Conservation (phyloP, 2,329 filamentous ascomycete species). For the Ascochyta rabiei region DNA sequence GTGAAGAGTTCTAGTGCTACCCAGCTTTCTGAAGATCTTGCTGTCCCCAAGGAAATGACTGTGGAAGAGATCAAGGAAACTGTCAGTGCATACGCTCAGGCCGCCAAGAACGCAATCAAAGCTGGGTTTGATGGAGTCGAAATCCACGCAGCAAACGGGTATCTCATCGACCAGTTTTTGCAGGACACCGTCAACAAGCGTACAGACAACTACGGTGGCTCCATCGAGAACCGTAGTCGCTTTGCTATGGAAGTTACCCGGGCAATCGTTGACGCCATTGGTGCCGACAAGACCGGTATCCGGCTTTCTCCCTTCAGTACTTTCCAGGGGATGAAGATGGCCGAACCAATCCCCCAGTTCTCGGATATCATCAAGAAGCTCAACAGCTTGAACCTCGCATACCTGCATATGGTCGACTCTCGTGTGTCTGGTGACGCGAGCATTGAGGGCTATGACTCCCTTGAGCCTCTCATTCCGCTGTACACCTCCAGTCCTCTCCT, state of each 20-base stretch:
- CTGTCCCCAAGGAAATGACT: conserved; percentile 46
- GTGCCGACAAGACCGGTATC: conserved; percentile 63
- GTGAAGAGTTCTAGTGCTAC: conserved; percentile 43
- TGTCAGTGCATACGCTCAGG: conserved; percentile 49
- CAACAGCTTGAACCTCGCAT: conserved; percentile 59
- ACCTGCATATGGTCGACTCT: conserved; percentile 61
- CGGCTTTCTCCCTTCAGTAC: conserved; percentile 65
- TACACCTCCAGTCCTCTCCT: conserved; percentile 42
- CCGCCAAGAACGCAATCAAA: conserved; percentile 53
- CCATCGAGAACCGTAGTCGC: conserved; percentile 58
- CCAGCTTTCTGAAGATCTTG: conserved; percentile 51
- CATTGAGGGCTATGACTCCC: conserved; percentile 25
- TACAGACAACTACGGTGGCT: conserved; percentile 56
- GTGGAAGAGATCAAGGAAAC: conserved; percentile 49
- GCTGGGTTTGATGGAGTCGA: conserved; percentile 69
- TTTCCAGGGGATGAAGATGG: conserved; percentile 70
- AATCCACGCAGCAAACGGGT: conserved; percentile 66
- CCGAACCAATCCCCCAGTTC: conserved; percentile 68
- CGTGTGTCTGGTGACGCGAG: conserved; percentile 56
- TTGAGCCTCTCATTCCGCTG: conserved; percentile 34
- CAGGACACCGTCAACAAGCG: conserved; percentile 63
- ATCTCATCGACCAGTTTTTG: conserved; percentile 70
- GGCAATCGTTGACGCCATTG: conserved; percentile 58
- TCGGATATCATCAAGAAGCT: conserved; percentile 60
- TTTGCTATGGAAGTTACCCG: conserved; percentile 61